Base-by-base conservation (phyloP, 345 rosid species). In the Eucalyptus cloeziana region DNA sequence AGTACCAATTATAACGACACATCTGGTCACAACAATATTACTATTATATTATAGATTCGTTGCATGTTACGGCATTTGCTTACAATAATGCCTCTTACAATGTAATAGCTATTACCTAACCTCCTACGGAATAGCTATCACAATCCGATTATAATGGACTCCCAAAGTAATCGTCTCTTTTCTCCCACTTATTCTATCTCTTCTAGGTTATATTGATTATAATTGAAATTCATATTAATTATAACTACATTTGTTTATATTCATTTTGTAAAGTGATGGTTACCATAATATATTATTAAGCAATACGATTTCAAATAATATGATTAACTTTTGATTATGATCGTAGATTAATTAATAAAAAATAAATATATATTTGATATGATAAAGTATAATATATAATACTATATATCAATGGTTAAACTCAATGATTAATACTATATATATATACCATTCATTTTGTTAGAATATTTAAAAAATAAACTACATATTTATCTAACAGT, bases 81-180 rank as follows among this genome's bases (percentile, higher is more conserved):
- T n/a, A 14, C 5, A 7, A 64, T 14, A 14, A n/a, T n/a, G 19
- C 40, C 5, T 64, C 31, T 64, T 64, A 30, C 37, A 64, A 64
- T n/a, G 4, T n/a, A 2, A n/a, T 64, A 64, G 4, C 10, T n/a
- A 64, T n/a, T 14, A 64, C 37, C 0, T 1, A 11, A 64, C 10
- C 40, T 64, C 40, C 9, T n/a, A 60, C 0, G 4, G 14, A 60
- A 60, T 6, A 60, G 4, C 16, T 60, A 60, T 60, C 16, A 1
- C 69, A 12, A 13, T 30, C 1, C 1, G 5, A n/a, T 9, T 14
- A n/a, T 0, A 64, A n/a, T 64, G 4, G 21, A 64, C 10, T 14
- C 37, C 40, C 40, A 14, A n/a, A 64, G 76, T n/a, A 0, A 7
- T n/a, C 2, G 1, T 64, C 40, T 64, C 10, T n/a, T n/a, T 64